Conservation (phyloP, 441 rosid genomes). For the Manihot esculenta region DNA sequence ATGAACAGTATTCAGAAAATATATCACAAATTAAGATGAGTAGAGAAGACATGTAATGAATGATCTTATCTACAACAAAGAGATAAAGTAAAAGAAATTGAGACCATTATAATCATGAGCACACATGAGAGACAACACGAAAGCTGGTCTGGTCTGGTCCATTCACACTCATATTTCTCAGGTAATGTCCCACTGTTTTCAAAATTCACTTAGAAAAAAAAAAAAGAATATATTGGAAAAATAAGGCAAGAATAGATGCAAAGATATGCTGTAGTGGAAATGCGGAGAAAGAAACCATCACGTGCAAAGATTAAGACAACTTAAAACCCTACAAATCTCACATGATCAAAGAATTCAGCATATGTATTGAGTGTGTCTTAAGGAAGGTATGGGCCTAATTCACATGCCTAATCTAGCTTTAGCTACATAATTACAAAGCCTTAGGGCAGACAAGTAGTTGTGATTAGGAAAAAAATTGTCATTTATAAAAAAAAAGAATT, state of each 20-base stretch:
- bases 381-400: conserved; percentile 1
- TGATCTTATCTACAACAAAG: neutral
- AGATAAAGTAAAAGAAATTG: neutral
- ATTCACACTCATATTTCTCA: too few species aligned
- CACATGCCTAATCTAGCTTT: conserved; percentile 1
- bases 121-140: conserved; percentile 51
- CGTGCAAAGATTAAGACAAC: conserved; percentile 31
- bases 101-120: conserved; percentile 25
- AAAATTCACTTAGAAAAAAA: too few species aligned
- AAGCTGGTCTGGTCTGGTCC: too few species aligned
- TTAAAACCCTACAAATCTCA: conserved; percentile 23
- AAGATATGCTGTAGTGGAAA: conserved; percentile 11
- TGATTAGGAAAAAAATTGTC: too few species aligned
- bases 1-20: too few species aligned
- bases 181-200: too few species aligned
- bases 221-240: too few species aligned
- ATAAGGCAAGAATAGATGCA: conserved; percentile 28
- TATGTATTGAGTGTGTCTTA: neutral
- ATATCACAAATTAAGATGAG: too few species aligned
- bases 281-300: conserved; percentile 25
- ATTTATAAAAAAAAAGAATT: too few species aligned
- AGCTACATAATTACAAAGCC: too few species aligned
- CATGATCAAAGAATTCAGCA: conserved; percentile 14
- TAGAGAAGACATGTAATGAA: too few species aligned
- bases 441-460: too few species aligned